Evolutionary conservation across 1,284 basidiomycete genomes (phyloP), one percentile per base, ranked within the genome.

Genomic region (Melampsora americana): DNA sequence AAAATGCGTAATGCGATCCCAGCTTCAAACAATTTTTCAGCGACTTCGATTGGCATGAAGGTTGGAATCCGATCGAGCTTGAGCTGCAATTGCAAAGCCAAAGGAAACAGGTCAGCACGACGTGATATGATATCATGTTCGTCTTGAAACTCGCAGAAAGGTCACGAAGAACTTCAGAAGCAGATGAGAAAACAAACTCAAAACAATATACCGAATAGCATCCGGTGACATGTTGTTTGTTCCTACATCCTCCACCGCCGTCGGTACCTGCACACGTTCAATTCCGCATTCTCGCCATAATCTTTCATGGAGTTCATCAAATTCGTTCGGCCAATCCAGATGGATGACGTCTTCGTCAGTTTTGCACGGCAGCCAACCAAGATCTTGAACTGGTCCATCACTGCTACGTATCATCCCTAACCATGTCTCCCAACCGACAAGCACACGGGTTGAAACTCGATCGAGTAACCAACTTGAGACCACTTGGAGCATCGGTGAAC

Each of bases 381-480:
- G 26, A 65, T 72, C 61, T 30, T 44, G 42, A 14, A 9, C 53
- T n/a, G n/a, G n/a, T 14, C 53, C 53, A 59, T 59, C 53, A 23
- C 6, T 59, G 53, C 14, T 30, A 23, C 53, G 53, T 30, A 59
- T 30, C 53, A 74, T 28, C 12, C 72, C 72, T 56, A 74, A 39
- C 72, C 72, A 74, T 11, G 72, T 74, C 56, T 74, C 62, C 72
- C 72, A 74, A 42, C 64, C 56, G 14, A 67, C 44, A n/a, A 74
- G 42, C 35, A 74, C 30, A n/a, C 32, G 48, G 16, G 35, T 64
- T 32, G 62, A 66, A 12, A 74, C 61, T 20, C 72, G 44, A 53
- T 74, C 72, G 12, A 74, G 39, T 6, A 74, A 35, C 72, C 72
- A 74, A 39, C 50, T 50, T 5, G 64, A 53, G 70, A 73, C 72